Base-by-base conservation (phyloP, 345 rosid species). In the sweet orange (Citrus sinensis) region DNA sequence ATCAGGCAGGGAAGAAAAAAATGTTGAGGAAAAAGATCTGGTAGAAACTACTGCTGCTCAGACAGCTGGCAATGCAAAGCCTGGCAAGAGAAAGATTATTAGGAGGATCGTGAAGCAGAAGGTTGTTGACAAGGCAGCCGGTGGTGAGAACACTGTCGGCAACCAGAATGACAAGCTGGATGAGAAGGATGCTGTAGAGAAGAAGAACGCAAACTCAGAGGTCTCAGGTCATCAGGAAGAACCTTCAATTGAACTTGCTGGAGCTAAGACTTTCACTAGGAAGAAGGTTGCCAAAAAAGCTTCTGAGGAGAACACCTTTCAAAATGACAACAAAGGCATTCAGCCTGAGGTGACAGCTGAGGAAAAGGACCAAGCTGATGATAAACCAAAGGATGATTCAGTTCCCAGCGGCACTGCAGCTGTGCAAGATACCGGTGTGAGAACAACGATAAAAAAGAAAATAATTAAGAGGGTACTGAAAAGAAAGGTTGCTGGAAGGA, bases 401-500 rank as follows among this genome's bases (percentile, higher is more conserved):
- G 90, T 84, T 67, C 75, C 83, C 55, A 72, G 77, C 72, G 63
- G 49, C 77, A 60, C 81, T 71, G 81, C 81, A 64, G 74, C 76
- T 71, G 85, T 29, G 67, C 87, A 88, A 80, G 87, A 88, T 76
- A 63, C 87, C 56, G 49, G 83, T 85, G 84, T 79, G 73, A 93
- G 89, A 82, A 87, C 93, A 67, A 80, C 87, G 29, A 65, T 88
- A 59, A 92, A 92, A 86, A 94, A 86, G 87, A 94, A 92, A 83
- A 79, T 94, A 61, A 85, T 96, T 71, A 96, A 87, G 84, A 90
- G 92, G 84, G 97, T 96, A n/a, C 82, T 90, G 70, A 94, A 90
- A 86, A 88, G 87, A 83, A 96, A 94, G 89, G 84, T 85, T 39
- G 69, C 87, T 72, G 87, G 82, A 66, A 84, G 61, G 77, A 80